A percentile compares a stretch with the other conserved stretches of the same genome.
phyloP scores from a whole-genome alignment of 1,284 basidiomycete genomes.

The Cystobasidium slooffiae region DNA sequence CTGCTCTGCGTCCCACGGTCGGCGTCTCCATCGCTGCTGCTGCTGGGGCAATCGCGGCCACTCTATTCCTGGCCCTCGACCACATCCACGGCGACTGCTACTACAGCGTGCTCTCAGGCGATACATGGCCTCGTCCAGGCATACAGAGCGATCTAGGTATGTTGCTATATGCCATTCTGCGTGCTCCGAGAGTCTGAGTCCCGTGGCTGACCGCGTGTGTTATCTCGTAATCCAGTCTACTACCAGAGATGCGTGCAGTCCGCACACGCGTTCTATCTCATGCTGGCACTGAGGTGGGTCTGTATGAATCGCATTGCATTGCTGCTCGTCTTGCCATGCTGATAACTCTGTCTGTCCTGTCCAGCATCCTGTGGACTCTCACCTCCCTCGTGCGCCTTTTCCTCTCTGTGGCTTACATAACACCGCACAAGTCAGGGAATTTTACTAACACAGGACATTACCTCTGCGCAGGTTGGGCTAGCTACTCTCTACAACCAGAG shows the following conservation, averaged over 20 bases:
- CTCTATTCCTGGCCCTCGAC: conserved; percentile 8
- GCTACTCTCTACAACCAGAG: neutral
- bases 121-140: conserved; percentile 9
- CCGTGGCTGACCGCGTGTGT: neutral
- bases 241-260: conserved; percentile 8
- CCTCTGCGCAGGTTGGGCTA: neutral
- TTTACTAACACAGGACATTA: neutral
- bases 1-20: conserved; percentile 16
- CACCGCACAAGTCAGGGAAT: neutral
- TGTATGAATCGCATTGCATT: neutral
- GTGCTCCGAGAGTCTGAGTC: too few relatives aligned
- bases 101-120: conserved; percentile 1
- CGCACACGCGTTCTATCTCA: conserved; percentile 11
- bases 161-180: neutral
- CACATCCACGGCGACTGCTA: conserved; percentile 17
- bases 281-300: conserved; percentile 7
- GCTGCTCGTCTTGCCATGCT: neutral
- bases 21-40: neutral
- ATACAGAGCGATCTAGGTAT: conserved; percentile 5
- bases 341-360: neutral
- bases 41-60: neutral
- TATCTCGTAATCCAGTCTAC: neutral
- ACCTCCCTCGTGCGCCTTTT: conserved; percentile 3
- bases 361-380: neutral
- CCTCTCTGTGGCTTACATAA: neutral